Conservation (phyloP, 2,329 filamentous ascomycete genomes). For the Pseudocercospora eumusae region DNA sequence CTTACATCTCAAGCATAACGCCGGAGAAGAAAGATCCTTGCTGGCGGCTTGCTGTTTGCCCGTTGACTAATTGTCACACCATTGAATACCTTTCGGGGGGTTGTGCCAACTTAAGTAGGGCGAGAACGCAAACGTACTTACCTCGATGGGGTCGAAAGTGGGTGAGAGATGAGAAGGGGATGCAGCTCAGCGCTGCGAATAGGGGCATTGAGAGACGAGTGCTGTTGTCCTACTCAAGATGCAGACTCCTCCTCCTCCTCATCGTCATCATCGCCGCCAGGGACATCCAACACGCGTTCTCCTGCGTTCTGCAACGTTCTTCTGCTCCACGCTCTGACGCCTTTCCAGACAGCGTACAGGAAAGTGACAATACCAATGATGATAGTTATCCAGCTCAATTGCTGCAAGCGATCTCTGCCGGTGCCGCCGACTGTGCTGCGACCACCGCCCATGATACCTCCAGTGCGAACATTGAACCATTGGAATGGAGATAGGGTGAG, state of each 20-base stretch:
- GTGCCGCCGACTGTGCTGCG: slow-evolving; percentile 50
- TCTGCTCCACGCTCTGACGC: slow-evolving; percentile 71
- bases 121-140: slow-evolving; percentile 39
- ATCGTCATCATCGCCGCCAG: slow-evolving; percentile 61
- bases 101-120: slow-evolving; percentile 98
- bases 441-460: slow-evolving; percentile 55
- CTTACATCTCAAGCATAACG: slow-evolving; percentile 28
- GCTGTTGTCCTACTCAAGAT: slow-evolving; percentile 20
- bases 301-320: slow-evolving; percentile 74
- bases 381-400: slow-evolving; percentile 77
- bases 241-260: slow-evolving; percentile 46
- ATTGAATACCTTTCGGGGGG: slow-evolving; percentile 59
- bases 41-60: slow-evolving; percentile 70
- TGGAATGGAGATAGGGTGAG: slow-evolving; percentile 73
- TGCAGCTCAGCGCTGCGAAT: slow-evolving; percentile 6
- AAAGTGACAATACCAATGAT: slow-evolving; percentile 79
- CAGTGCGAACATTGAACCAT: slow-evolving; percentile 71
- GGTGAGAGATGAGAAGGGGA: neutral
- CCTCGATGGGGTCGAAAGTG: neutral
- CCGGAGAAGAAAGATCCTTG: slow-evolving; percentile 23
- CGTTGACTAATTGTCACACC: slow-evolving; percentile 94
- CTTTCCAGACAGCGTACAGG: slow-evolving; percentile 80
- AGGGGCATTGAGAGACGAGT: neutral
- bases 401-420: slow-evolving; percentile 75
- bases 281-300: slow-evolving; percentile 81